Base-by-base conservation (phyloP, 73 alveolate species). In the Paramecium caudatum region DNA sequence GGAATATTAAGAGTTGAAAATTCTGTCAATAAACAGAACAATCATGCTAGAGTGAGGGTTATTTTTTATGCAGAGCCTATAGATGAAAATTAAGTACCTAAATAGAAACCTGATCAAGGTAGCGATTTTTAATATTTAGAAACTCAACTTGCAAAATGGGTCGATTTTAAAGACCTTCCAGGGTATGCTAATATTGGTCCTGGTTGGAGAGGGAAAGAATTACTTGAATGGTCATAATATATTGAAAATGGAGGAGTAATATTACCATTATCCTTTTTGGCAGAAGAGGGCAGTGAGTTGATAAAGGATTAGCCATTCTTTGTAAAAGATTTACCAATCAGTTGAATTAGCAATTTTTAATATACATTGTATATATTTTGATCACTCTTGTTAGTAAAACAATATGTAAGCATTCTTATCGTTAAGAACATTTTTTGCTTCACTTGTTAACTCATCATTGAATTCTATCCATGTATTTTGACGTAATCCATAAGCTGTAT, bases 1-100 rank as follows among this genome's bases (percentile, higher is more conserved):
- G 98, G 96, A 15, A 86, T 95, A 10, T 80, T 95, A 25, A 65
- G 95, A 49, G 91, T 93, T 0, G 98, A 95, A 88, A 90, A 95
- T 41, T 27, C 92, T 7, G 82, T 85, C 13, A 65, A 47, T 13
- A 83, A 86, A 39, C 48, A 19, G 13, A 61, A 70, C 8, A 55
- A 78, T 50, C 82, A 46, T 32, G 82, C 37, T 9, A 41, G 96
- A 50, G 65, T 93, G 84, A 39, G 94, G 34, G 94, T 95, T 15
- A 87, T 95, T 41, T 91, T 91, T 78, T 95, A 90, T 82, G 98
- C 95, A 5, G 94, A 93, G 69, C 96, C 98, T 10, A 61, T 74
- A 15, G 96, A 93, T 63, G 55, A 91, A 17, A 91, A 90, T 4
- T 90, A 94, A 84, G 47, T 16, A 0, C 96, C 96, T 2, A 94